A percentile compares a stretch with the other conserved stretches of the same genome.
Evolutionary conservation across 1,284 basidiomycete genomes (phyloP).

Genomic region (Trichosporon coremiiforme): DNA sequence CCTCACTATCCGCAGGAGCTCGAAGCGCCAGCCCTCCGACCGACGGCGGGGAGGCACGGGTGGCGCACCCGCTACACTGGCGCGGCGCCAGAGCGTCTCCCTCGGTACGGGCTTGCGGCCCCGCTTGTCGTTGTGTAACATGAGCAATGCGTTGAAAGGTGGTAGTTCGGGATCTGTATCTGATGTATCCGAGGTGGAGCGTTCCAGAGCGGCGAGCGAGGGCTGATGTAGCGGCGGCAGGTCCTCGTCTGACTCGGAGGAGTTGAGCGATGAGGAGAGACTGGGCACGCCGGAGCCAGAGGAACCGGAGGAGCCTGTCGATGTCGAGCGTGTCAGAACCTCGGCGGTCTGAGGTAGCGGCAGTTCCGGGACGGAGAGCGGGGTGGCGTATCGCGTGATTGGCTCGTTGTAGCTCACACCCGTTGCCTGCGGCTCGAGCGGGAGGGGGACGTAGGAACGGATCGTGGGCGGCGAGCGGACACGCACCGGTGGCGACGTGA

Average conservation of each 20-base stretch:
- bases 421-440: not conserved
- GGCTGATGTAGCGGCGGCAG: not conserved
- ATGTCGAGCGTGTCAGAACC: not conserved
- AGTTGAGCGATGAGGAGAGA: not conserved
- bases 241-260: not conserved
- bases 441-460: not conserved
- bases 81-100: not conserved
- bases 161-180: not conserved
- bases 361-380: not conserved
- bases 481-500: no score
- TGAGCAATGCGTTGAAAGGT: not conserved
- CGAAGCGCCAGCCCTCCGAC: not conserved
- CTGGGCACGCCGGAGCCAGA: not conserved
- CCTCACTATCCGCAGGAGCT: not conserved
- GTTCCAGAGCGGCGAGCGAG: not conserved
- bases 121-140: not conserved
- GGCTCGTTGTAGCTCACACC: not conserved
- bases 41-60: not conserved
- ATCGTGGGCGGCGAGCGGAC: not conserved
- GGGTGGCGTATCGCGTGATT: not conserved
- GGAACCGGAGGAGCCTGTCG: not conserved
- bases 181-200: no score
- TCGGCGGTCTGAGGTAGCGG: not conserved
- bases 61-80: not conserved
- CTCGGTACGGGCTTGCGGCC: conserved; percentile 1